Evolutionary conservation across 2,329 filamentous ascomycete genomes (phyloP).

Genomic region (Diaporthe capsici): DNA sequence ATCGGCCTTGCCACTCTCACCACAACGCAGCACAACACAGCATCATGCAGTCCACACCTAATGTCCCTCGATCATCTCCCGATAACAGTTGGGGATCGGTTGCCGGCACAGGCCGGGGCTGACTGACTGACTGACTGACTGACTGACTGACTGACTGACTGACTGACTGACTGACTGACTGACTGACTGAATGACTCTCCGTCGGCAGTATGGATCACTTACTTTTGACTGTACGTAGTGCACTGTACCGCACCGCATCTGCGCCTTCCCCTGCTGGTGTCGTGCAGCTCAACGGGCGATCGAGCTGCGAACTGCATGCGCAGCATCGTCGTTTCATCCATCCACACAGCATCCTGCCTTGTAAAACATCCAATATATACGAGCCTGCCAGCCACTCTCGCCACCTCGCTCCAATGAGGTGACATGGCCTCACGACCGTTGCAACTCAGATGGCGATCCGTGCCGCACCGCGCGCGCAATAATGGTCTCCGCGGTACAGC

Average conservation of each 20-base stretch:
- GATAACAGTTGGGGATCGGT: neutral
- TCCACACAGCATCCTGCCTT: neutral
- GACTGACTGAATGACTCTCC: neutral
- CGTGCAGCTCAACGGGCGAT: conserved; percentile 23
- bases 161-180: neutral
- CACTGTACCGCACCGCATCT: conserved; percentile 8
- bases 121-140: neutral
- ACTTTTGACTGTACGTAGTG: neutral
- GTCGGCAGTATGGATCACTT: neutral
- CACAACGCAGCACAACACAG: neutral
- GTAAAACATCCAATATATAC: neutral
- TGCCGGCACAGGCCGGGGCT: neutral
- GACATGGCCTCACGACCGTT: neutral
- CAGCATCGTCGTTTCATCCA: conserved; percentile 30
- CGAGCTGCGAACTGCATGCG: conserved; percentile 32
- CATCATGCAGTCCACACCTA: neutral
- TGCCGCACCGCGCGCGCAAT: conserved; percentile 14
- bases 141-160: neutral
- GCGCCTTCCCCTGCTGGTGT: conserved; percentile 13
- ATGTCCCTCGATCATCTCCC: conserved; percentile 22
- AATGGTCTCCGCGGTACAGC: neutral
- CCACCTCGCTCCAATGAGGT: neutral
- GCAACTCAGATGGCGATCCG: conserved; percentile 14
- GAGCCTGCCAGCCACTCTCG: neutral
- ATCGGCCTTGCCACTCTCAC: neutral